These are phyloP conservation scores for Leptographium radiaticola DNA, from an alignment of 2,329 filamentous ascomycete species.

Conservation along the genomic window DNA sequence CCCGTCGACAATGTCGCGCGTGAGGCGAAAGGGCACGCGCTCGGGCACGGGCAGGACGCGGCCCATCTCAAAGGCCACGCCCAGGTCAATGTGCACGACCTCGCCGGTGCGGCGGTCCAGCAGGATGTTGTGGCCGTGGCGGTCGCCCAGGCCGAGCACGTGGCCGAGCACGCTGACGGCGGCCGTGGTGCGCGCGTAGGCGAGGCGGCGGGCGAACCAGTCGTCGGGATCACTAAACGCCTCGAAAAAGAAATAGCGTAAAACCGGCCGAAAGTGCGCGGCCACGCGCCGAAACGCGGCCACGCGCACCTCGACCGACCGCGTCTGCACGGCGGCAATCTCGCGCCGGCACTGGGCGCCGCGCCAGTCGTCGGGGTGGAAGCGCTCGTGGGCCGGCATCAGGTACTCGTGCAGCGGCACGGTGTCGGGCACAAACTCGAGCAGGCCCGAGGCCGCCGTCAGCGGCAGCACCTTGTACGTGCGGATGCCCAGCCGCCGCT, in stretches of 20 bases:
- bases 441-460: slow-evolving; percentile 73
- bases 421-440: slow-evolving; percentile 93
- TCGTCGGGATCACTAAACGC: slow-evolving; percentile 87
- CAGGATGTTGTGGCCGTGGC: slow-evolving; percentile 94
- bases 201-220: slow-evolving; percentile 81
- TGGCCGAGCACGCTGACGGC: slow-evolving; percentile 93
- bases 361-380: slow-evolving; percentile 75
- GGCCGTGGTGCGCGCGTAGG: slow-evolving; percentile 86
- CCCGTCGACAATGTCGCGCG: slow-evolving; percentile 86
- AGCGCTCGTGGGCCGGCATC: slow-evolving; percentile 77
- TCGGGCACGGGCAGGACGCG: slow-evolving; percentile 92
- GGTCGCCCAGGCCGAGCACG: slow-evolving; percentile 81
- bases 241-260: slow-evolving; percentile 97
- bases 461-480: slow-evolving; percentile 96
- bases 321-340: slow-evolving; percentile 60
- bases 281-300: slow-evolving; percentile 65
- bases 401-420: slow-evolving; percentile 86
- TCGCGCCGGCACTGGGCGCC: slow-evolving; percentile 63
- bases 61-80: slow-evolving; percentile 93
- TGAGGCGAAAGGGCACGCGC: slow-evolving; percentile 88
- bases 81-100: slow-evolving; percentile 92
- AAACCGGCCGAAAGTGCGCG: slow-evolving; percentile 77
- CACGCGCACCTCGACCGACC: slow-evolving; percentile 57
- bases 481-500: slow-evolving; percentile 77
- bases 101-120: slow-evolving; percentile 83